Percentiles rank a stretch among this genome's conserved stretches.
phyloP scores from a whole-genome alignment of 1,284 basidiomycete genomes.

The Tetrapyrgos nigripes region DNA sequence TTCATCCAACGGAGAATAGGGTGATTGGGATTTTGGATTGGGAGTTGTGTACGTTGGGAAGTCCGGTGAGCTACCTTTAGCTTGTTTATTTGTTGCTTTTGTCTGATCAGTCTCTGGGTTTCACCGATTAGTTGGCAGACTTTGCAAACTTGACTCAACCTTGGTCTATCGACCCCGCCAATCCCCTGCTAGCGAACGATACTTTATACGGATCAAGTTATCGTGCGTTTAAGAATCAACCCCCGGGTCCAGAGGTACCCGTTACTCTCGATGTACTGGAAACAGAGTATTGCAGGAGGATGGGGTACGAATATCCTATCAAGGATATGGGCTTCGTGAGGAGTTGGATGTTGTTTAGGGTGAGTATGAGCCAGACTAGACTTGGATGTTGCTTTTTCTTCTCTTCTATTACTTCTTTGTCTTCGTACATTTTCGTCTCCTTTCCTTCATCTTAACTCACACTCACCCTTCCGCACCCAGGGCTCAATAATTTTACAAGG shows the following conservation, averaged over 20 bases:
- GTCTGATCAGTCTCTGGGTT: constrained; percentile 1
- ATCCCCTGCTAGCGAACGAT: constrained; percentile 33
- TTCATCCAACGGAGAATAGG: constrained; percentile 89
- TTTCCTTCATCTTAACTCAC: not conserved
- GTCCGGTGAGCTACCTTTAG: constrained; percentile 58
- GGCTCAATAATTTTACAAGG: constrained; percentile 91
- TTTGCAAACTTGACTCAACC: constrained; percentile 90
- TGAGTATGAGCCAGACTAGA: constrained; percentile 42
- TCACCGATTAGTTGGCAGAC: constrained; percentile 76
- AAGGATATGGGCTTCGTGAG: constrained; percentile 77
- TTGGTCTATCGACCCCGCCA: constrained; percentile 70
- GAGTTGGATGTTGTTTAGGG: constrained; percentile 90
- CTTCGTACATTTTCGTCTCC: not conserved
- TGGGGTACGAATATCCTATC: constrained; percentile 73
- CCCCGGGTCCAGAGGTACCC: constrained; percentile 53
- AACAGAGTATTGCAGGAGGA: constrained; percentile 72
- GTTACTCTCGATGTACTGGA: constrained; percentile 80
- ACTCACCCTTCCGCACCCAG: constrained; percentile 42
- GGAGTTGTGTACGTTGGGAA: constrained; percentile 94
- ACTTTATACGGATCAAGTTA: constrained; percentile 1
- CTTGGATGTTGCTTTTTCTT: not conserved
- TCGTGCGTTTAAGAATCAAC: constrained; percentile 70
- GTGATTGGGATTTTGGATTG: constrained; percentile 97
- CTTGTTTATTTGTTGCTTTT: not conserved
- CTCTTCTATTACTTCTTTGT: not conserved